Base-by-base conservation (phyloP, 140 eudicot genomes). In the Stevia rebaudiana region DNA sequence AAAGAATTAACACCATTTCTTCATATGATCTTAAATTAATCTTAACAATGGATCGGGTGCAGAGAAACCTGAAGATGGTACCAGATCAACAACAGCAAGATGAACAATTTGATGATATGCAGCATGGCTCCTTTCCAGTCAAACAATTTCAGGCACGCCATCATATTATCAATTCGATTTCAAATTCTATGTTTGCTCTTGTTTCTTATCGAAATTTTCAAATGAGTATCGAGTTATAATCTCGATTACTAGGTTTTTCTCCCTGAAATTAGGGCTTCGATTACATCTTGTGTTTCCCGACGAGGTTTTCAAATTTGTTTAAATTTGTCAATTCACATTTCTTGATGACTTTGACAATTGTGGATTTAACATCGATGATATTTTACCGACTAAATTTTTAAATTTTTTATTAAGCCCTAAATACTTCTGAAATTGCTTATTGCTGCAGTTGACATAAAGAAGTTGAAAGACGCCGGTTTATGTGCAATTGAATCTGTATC, bases 391-490 rank as follows among this genome's bases (percentile, higher is more conserved):
- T 70, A 64, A 70, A 19, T 30, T 69, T n/a, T n/a, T n/a, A n/a
- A n/a, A 17, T 24, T 7, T 50, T 59, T 35, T 28, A 2, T 58
- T 58, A 40, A 22, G 48, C 46, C 55, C 55, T 41, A 24, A 57
- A 92, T 96, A 90, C 87, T 42, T 67, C 95, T 51, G 98, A 96
- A 13, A 85, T 92, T 52, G 95, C 96, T 69, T 13, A 85, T 92
- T 52, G 95, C 96, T 69, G 87, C 96, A 15, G 43, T 85, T 61
- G 98, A 92, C 39, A 72, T 92, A n/a, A 92, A 92, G 81, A 92
- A 92, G 79, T 85, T 92, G 54, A 92, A 88, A 81, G 98, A 88
- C 50, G 98, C 98, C 3, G 98, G 98, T 72, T 75, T 92, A 44
- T 85, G 89, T 71, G 88, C 96, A 11, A 96, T 92, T 13, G 98